Base-by-base conservation (phyloP, 305 asterid genomes). In the Lippia alba region DNA sequence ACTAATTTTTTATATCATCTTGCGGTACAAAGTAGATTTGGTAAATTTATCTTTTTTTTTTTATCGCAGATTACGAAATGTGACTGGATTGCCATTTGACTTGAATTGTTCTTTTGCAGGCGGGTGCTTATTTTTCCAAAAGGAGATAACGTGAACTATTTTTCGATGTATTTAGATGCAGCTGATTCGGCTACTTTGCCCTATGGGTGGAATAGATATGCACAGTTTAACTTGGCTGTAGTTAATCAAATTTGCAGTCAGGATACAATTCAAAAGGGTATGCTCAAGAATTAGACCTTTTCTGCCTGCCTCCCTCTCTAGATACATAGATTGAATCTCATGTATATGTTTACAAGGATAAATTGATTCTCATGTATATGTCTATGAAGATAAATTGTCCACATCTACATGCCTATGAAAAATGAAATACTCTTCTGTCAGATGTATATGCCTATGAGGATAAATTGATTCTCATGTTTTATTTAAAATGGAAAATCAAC, bases 201-300 rank as follows among this genome's bases (percentile, higher is more conserved):
- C 2, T 84, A 88, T 70, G 98, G 96, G 58, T 90, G 98, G 98
- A 83, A 76, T 85, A 88, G 96, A 82, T 88, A 88, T 74, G 96
- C 98, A 17, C 98, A 90, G 84, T 90, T 92, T 80, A 90, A 89
- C 86, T 78, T 92, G 86, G 87, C 96, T 51, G 81, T 92, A 66
- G 92, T 90, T 69, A 92, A 90, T 79, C 96, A 90, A 76, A 73
- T 88, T 48, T 81, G 85, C 58, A 78, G 39, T 86, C 88, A 84
- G 79, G 76, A 63, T 66, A 81, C 91, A 8, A 72, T 84, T 5
- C 90, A 85, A 78, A 92, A 90, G 75, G 98, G 98, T 92, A 86
- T 66, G 18, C 48, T 59, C 66, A 14, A 16, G 34, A 33, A 44
- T 34, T 24, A 36, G 58, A 58, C 54, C 41, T 61, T 18, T 70